Conservation (phyloP, 176 grass and related monocot genomes). For the Metroxylon sagu region DNA sequence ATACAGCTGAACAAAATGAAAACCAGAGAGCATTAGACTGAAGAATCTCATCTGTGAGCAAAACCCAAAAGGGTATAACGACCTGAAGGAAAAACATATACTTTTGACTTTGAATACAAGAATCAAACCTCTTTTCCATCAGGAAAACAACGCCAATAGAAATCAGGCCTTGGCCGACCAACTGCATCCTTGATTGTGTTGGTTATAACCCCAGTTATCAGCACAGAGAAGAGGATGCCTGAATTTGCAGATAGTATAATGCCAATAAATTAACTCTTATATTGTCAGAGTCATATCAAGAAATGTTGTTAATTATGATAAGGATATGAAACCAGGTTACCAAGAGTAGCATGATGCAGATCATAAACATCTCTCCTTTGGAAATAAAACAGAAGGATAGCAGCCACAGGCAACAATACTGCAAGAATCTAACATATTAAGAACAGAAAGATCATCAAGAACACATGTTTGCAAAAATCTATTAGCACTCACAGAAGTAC, state of each 20-base stretch:
- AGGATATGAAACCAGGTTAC: slow-evolving; percentile 6
- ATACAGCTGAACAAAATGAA: slow-evolving; percentile 30
- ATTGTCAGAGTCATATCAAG: no score
- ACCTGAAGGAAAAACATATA: no score
- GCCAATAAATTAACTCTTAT: no score
- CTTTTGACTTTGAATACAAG: background rate
- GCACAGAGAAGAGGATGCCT: slow-evolving; percentile 61
- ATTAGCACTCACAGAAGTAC: background rate
- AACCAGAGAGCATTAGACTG: background rate
- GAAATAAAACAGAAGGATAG: slow-evolving; percentile 45
- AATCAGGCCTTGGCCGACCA: slow-evolving; percentile 81
- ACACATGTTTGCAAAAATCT: no score
- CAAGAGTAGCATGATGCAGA: slow-evolving; percentile 66
- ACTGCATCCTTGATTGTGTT: slow-evolving; percentile 49
- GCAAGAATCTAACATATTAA: slow-evolving; percentile 45
- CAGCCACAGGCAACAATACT: slow-evolving; percentile 31
- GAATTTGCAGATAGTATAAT: background rate
- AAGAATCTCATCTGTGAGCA: no score
- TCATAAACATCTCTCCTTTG: slow-evolving; percentile 66
- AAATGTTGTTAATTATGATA: background rate
- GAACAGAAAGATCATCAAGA: background rate
- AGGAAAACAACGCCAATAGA: slow-evolving; percentile 92
- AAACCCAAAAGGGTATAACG: no score
- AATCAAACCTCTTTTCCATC: slow-evolving; percentile 71
- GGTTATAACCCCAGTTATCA: slow-evolving; percentile 64